phyloP scores from a whole-genome alignment of 768 basidiomycete species.

The Podaxis sp. region DNA sequence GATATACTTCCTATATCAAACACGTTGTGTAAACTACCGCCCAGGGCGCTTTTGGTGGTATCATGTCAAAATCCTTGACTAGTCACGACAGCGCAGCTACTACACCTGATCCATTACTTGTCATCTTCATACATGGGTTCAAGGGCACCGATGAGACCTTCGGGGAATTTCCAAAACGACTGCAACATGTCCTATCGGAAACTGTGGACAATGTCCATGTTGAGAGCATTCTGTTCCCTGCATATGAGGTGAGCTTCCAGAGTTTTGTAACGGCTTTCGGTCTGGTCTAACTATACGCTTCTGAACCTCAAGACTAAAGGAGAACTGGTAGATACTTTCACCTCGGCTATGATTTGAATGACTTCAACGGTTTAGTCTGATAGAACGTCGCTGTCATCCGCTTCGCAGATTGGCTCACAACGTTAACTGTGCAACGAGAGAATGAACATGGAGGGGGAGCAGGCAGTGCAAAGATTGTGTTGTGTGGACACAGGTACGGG shows the following conservation, averaged over 20 bases:
- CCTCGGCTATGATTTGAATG: neutral
- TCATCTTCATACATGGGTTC: constrained; percentile 81
- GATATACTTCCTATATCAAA: neutral
- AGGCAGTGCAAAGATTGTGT: constrained; percentile 75
- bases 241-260: constrained; percentile 66
- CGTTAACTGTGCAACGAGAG: constrained; percentile 82
- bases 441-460: constrained; percentile 71
- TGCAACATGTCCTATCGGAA: constrained; percentile 72
- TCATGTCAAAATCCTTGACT: neutral
- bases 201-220: constrained; percentile 52
- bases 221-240: constrained; percentile 82
- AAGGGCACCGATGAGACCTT: constrained; percentile 67
- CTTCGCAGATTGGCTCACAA: constrained; percentile 91
- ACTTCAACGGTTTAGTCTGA: constrained; percentile 6
- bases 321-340: constrained; percentile 58
- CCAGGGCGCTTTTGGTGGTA: neutral
- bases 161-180: constrained; percentile 68
- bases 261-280: constrained; percentile 6
- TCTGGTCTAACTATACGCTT: neutral
- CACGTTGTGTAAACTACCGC: neutral
- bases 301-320: constrained; percentile 68
- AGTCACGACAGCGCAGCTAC: constrained; percentile 8
- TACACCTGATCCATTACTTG: constrained; percentile 46
- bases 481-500: constrained; percentile 84
- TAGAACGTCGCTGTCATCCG: constrained; percentile 67